These are phyloP conservation scores for Dipteronia dyeriana DNA, from an alignment of 345 rosid species.

Conservation along the genomic window DNA sequence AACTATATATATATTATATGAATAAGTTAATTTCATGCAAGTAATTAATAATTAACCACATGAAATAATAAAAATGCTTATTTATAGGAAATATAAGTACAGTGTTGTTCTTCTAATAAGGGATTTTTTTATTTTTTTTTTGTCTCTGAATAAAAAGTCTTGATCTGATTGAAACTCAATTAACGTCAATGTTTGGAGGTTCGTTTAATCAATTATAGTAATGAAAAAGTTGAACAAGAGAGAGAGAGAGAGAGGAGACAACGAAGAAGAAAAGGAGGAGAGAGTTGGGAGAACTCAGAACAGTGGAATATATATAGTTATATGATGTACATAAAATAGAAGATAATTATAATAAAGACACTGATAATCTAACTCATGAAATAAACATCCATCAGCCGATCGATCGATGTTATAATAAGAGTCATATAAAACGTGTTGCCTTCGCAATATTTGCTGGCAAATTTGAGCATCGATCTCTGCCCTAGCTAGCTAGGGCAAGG, in stretches of 20 bases:
- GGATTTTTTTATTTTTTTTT: no score
- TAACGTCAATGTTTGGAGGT: neutral
- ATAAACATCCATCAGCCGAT: neutral
- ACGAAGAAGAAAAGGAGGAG: neutral
- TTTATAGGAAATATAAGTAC: no score
- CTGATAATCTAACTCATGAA: neutral
- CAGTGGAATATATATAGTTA: no score
- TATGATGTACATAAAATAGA: neutral
- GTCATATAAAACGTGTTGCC: conserved; percentile 3
- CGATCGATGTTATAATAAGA: neutral
- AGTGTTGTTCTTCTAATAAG: no score
- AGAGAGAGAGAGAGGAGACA: neutral
- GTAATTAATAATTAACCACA: no score
- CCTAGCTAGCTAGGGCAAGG: neutral
- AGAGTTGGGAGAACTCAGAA: neutral
- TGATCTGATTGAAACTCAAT: neutral
- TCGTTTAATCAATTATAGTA: neutral
- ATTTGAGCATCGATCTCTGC: neutral
- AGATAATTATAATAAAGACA: neutral
- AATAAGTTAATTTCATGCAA: no score
- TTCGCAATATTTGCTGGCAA: neutral
- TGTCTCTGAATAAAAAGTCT: no score
- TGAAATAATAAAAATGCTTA: no score
- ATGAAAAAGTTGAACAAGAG: neutral
- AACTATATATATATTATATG: no score